Conservation (phyloP, 1,284 basidiomycete genomes). For the Pulveroboletus sp. region DNA sequence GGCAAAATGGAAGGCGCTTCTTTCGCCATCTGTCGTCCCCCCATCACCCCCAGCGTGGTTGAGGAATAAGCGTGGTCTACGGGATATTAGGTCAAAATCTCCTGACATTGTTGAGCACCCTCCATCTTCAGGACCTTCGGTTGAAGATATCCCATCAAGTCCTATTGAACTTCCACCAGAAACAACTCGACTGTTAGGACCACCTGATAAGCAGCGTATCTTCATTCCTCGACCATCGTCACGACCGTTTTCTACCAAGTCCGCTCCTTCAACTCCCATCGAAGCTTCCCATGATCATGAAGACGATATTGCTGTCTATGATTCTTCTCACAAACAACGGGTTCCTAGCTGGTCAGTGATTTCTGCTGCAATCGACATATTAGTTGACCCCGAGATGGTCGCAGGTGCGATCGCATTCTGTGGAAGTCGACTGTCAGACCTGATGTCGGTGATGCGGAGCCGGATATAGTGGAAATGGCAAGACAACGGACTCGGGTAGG, state of each 20-base stretch:
- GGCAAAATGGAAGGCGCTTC: slow-evolving; percentile 54
- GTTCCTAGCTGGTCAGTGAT: slow-evolving; percentile 71
- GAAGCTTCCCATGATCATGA: slow-evolving; percentile 40
- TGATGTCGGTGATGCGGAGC: slow-evolving; percentile 41
- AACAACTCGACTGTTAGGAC: slow-evolving; percentile 19
- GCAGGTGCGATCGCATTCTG: slow-evolving; percentile 77
- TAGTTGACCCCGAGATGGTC: slow-evolving; percentile 6
- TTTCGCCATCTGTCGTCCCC: slow-evolving; percentile 40
- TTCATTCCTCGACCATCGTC: slow-evolving; percentile 44
- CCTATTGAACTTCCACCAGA: slow-evolving; percentile 22
- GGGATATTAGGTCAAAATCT: slow-evolving; percentile 24
- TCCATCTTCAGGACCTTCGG: slow-evolving; percentile 25
- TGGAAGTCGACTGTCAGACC: slow-evolving; percentile 70
- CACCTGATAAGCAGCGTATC: slow-evolving; percentile 30
- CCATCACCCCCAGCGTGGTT: slow-evolving; percentile 38
- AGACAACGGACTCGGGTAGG: slow-evolving; percentile 50
- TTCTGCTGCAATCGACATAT: not conserved
- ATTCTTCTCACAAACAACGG: slow-evolving; percentile 76
- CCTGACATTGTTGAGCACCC: slow-evolving; percentile 29
- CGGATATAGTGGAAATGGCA: slow-evolving; percentile 38
- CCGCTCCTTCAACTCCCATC: slow-evolving; percentile 40
- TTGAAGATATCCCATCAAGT: slow-evolving; percentile 30
- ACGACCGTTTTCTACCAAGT: slow-evolving; percentile 36
- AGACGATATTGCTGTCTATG: slow-evolving; percentile 66
- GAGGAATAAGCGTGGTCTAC: slow-evolving; percentile 24